These are phyloP conservation scores for Heterobasidion irregulare DNA, from an alignment of 1,284 basidiomycete species.

Conservation along the genomic window DNA sequence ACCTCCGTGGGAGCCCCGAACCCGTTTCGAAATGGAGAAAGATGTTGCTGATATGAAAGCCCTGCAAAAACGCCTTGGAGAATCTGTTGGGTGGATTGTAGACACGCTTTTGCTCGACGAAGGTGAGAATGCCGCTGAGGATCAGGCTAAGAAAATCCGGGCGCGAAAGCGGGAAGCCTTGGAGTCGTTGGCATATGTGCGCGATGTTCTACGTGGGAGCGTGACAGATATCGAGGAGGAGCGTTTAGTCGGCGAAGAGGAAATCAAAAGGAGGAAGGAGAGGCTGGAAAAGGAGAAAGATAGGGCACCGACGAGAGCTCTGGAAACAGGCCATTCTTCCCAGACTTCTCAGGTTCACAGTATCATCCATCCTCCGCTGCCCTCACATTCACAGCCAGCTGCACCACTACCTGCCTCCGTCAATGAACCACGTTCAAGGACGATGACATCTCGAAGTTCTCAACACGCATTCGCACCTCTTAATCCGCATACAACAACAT, in stretches of 20 bases:
- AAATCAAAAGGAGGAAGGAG: constrained; percentile 23
- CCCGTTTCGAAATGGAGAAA: constrained; percentile 57
- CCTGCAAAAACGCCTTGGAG: constrained; percentile 53
- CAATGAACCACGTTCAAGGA: constrained; percentile 5
- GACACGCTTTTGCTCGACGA: constrained; percentile 57
- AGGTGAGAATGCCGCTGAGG: constrained; percentile 29
- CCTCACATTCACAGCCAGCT: constrained; percentile 5
- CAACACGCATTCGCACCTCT: background rate
- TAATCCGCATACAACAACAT: background rate
- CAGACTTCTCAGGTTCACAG: background rate
- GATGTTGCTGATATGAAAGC: constrained; percentile 44
- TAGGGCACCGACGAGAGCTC: constrained; percentile 6
- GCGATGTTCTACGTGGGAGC: constrained; percentile 58
- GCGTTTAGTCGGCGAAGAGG: constrained; percentile 49
- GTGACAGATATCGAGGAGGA: constrained; percentile 51
- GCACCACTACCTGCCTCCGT: background rate
- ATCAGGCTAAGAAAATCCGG: constrained; percentile 25
- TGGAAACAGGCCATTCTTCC: constrained; percentile 6
- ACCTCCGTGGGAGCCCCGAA: constrained; percentile 56
- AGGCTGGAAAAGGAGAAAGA: constrained; percentile 18
- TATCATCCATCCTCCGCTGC: constrained; percentile 7
- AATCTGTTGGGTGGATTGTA: constrained; percentile 64
- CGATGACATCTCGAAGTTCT: constrained; percentile 3
- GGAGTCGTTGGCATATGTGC: constrained; percentile 64
- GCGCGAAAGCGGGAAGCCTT: constrained; percentile 56